Evolutionary conservation across 2,329 filamentous ascomycete genomes (phyloP).

Genomic region (Aspergillus nomiae): DNA sequence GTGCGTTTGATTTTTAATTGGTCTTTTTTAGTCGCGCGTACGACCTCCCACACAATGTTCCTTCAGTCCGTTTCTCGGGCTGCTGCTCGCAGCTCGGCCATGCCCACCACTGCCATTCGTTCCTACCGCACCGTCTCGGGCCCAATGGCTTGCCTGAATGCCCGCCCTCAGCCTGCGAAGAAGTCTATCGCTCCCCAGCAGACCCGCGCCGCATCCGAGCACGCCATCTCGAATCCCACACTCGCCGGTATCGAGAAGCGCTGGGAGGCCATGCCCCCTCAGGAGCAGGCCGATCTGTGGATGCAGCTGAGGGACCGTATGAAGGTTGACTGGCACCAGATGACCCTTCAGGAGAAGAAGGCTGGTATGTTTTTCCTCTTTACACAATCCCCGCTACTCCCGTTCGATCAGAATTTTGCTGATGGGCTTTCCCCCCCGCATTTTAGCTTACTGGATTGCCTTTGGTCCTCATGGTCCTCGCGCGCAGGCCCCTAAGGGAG

Average conservation of each 20-base stretch:
- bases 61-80: constrained; percentile 49
- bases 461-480: constrained; percentile 97
- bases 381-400: neutral
- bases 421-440: constrained; percentile 19
- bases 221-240: constrained; percentile 97
- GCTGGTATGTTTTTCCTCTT: constrained; percentile 72
- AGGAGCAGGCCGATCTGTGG: constrained; percentile 99
- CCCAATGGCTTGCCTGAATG: constrained; percentile 42
- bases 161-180: constrained; percentile 34
- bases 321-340: constrained; percentile 95
- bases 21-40: constrained; percentile 29
- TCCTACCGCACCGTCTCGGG: constrained; percentile 30
- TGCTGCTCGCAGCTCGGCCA: constrained; percentile 45
- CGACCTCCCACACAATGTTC: constrained; percentile 47
- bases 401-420: constrained; percentile 24
- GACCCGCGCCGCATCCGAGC: constrained; percentile 65
- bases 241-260: constrained; percentile 98
- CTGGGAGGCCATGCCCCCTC: constrained; percentile 96
- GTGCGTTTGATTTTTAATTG: constrained; percentile 28
- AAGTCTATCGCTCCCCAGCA: constrained; percentile 50
- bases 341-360: constrained; percentile 98
- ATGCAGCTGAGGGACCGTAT: constrained; percentile 98
- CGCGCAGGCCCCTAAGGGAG: constrained; percentile 77
- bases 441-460: constrained; percentile 94
- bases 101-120: constrained; percentile 37